phyloP scores from a whole-genome alignment of 305 asterid genomes.

The Lippia alba region DNA sequence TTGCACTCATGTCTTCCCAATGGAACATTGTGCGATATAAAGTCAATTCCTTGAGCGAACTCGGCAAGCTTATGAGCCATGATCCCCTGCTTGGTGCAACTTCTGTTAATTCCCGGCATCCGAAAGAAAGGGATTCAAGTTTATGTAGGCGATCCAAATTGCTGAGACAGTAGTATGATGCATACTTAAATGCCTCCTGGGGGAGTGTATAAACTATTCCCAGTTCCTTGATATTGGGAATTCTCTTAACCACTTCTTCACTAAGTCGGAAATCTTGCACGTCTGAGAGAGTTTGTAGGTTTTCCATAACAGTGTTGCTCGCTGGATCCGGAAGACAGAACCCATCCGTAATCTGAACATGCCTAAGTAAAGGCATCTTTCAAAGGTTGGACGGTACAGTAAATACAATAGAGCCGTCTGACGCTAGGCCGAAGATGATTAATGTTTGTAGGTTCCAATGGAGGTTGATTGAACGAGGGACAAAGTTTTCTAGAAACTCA shows the following conservation, averaged over 20 bases:
- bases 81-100: too few relatives aligned
- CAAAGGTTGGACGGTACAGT: constrained; percentile 12
- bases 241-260: constrained; percentile 20
- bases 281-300: neutral
- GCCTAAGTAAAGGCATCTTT: constrained; percentile 22
- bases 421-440: too few relatives aligned
- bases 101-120: too few relatives aligned
- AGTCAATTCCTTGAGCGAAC: constrained; percentile 31
- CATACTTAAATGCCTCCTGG: neutral
- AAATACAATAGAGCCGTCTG: too few relatives aligned
- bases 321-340: constrained; percentile 8
- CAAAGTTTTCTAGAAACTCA: too few relatives aligned
- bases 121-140: constrained; percentile 24
- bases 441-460: constrained; percentile 18
- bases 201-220: neutral
- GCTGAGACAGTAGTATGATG: neutral
- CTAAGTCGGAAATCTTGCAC: constrained; percentile 1
- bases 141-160: constrained; percentile 25
- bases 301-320: neutral
- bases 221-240: constrained; percentile 27
- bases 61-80: constrained; percentile 7
- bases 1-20: too few relatives aligned
- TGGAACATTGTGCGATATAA: neutral
- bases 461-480: neutral
- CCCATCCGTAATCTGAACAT: neutral